phyloP scores from a whole-genome alignment of 2,329 filamentous ascomycete species.

The Achaetomium macrosporum region DNA sequence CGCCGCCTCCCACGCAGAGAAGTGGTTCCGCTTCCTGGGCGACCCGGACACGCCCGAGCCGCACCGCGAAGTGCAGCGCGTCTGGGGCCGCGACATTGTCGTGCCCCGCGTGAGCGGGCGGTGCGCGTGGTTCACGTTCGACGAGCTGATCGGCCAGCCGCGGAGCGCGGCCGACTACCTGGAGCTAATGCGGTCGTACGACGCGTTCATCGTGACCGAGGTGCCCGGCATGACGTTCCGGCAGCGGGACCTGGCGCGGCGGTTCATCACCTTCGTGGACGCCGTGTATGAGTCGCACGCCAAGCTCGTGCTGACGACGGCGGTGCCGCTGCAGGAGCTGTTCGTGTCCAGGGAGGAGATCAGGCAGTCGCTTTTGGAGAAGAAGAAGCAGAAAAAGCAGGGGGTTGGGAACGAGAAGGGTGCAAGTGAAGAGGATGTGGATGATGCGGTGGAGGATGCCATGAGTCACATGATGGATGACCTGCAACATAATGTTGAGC shows the following conservation, averaged over 20 bases:
- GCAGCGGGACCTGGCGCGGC: constrained; percentile 77
- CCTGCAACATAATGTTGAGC: constrained; percentile 74
- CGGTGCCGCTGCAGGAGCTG: constrained; percentile 75
- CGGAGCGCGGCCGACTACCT: constrained; percentile 94
- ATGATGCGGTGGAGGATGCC: constrained; percentile 50
- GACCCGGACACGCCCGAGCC: constrained; percentile 71
- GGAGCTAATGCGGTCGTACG: constrained; percentile 82
- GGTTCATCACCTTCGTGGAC: constrained; percentile 97
- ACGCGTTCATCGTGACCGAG: constrained; percentile 86
- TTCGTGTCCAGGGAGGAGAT: constrained; percentile 74
- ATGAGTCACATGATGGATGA: constrained; percentile 85
- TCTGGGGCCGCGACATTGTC: constrained; percentile 87
- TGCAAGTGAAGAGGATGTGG: constrained; percentile 35
- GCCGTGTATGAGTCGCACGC: constrained; percentile 88
- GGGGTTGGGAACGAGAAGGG: too few relatives aligned
- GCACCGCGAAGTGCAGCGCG: constrained; percentile 69
- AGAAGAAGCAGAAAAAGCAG: background rate
- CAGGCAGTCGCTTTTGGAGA: constrained; percentile 47
- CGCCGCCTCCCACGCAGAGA: constrained; percentile 75
- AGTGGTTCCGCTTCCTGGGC: constrained; percentile 93
- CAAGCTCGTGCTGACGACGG: constrained; percentile 91
- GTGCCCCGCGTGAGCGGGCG: constrained; percentile 84
- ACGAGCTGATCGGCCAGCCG: constrained; percentile 82
- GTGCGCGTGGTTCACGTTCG: constrained; percentile 86
- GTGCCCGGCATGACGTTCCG: constrained; percentile 87